Evolutionary conservation across 495 filamentous ascomycete species (phyloP).

Genomic region (Aspergillus heteromorphus): DNA sequence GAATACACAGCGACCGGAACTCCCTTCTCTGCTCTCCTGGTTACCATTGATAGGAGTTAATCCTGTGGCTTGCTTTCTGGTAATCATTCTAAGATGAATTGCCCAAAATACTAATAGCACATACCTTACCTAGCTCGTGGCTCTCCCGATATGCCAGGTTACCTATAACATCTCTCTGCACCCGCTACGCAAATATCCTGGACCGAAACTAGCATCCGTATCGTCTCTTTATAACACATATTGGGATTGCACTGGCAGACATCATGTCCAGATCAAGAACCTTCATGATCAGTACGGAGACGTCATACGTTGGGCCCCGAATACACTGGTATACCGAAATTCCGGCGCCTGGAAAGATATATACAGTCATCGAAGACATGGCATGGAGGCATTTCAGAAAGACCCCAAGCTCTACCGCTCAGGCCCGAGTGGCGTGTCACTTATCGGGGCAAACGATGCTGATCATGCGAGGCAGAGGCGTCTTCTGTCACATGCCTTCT

Average conservation of each 20-base stretch:
- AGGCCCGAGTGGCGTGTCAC: slow-evolving; percentile 3
- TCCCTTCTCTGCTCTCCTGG: background rate
- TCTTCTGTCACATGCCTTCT: slow-evolving; percentile 42
- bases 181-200: slow-evolving; percentile 46
- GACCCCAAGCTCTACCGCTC: background rate
- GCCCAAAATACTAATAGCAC: no score
- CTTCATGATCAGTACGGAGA: slow-evolving; percentile 23
- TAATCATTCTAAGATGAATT: no score
- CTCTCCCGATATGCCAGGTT: background rate
- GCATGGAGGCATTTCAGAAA: background rate
- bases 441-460: slow-evolving; percentile 18
- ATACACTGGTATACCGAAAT: slow-evolving; percentile 47
- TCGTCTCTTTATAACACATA: background rate
- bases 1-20: no score
- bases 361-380: slow-evolving; percentile 2
- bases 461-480: slow-evolving; percentile 29
- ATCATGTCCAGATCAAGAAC: slow-evolving; percentile 1
- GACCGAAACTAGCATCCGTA: slow-evolving; percentile 27
- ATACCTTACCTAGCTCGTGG: background rate
- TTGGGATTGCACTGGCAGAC: slow-evolving; percentile 10
- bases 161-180: slow-evolving; percentile 48
- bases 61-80: no score
- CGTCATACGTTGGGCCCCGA: slow-evolving; percentile 49
- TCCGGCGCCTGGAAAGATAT: slow-evolving; percentile 44
- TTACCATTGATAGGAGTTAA: background rate